Conservation (phyloP, 441 rosid species). For the Eutrema salsugineum region DNA sequence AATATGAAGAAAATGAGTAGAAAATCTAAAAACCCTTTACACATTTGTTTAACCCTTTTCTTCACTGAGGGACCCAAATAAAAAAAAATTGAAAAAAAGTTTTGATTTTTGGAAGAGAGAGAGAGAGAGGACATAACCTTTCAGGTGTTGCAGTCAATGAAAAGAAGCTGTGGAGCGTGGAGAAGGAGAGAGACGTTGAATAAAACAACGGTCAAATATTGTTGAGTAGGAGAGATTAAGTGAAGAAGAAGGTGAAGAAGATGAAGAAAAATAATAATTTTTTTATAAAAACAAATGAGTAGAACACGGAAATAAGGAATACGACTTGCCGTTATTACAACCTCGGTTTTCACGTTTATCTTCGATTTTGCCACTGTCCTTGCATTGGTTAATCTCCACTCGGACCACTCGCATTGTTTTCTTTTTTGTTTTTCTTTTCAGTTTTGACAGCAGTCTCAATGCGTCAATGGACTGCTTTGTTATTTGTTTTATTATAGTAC, state of each 20-base stretch:
- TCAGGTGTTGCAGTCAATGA: slow-evolving; percentile 2
- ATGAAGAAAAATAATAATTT: background rate
- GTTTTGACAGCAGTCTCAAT: slow-evolving; percentile 5
- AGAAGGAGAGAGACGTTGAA: slow-evolving; percentile 12
- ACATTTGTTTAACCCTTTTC: slow-evolving; percentile 3
- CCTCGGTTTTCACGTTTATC: background rate
- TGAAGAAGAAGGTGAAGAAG: slow-evolving; percentile 1
- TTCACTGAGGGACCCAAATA: slow-evolving; percentile 24
- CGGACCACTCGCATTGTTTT: background rate
- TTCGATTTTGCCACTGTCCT: slow-evolving; percentile 7
- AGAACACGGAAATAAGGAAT: slow-evolving; percentile 4
- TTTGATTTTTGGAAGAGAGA: background rate
- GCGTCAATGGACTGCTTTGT: slow-evolving; percentile 8
- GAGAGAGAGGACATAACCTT: slow-evolving; percentile 28
- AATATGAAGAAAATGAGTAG: background rate
- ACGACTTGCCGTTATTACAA: background rate
- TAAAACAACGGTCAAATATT: slow-evolving; percentile 29
- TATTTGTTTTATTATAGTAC: slow-evolving; percentile 1
- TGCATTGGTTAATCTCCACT: slow-evolving; percentile 12
- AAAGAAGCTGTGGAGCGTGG: slow-evolving; percentile 24
- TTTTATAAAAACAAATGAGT: background rate
- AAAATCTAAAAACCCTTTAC: slow-evolving; percentile 4
- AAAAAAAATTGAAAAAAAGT: background rate
- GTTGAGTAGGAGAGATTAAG: slow-evolving; percentile 10
- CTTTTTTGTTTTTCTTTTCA: background rate